A percentile compares a stretch with the other conserved stretches of the same genome.
phyloP scores from a whole-genome alignment of 495 filamentous ascomycete genomes.

The Neurospora sp. region DNA sequence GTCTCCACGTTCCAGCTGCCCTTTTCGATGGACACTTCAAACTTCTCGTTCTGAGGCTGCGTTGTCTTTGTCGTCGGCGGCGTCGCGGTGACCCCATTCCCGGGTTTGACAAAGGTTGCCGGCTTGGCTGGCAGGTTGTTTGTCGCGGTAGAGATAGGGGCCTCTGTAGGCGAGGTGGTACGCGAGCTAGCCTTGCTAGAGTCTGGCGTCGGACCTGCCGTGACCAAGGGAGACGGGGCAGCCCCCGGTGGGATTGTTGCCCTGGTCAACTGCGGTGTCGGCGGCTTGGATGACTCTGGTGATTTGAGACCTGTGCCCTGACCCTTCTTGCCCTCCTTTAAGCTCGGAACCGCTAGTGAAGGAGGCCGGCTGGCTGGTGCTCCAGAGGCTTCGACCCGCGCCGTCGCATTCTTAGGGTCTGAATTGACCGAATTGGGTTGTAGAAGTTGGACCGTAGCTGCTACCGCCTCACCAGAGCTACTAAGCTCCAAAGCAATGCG shows the following conservation, averaged over 20 bases:
- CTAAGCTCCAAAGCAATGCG: background rate
- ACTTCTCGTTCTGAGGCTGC: background rate
- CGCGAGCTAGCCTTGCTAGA: conserved; percentile 6
- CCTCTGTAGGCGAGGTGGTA: conserved; percentile 5
- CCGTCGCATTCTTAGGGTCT: background rate
- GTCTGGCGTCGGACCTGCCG: conserved; percentile 2
- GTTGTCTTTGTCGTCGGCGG: background rate
- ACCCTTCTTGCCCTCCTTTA: background rate
- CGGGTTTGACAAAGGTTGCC: background rate
- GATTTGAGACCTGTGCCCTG: background rate
- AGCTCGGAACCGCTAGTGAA: background rate
- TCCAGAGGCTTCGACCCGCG: background rate
- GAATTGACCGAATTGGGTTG: background rate
- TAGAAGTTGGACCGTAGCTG: background rate
- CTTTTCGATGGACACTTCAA: background rate
- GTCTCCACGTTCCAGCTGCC: background rate
- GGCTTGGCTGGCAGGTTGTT: background rate
- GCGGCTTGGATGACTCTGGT: background rate
- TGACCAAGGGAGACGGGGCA: background rate
- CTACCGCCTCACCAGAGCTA: background rate
- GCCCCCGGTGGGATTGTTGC: background rate
- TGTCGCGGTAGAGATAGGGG: background rate
- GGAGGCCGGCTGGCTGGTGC: background rate
- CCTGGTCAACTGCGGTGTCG: background rate
- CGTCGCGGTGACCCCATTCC: background rate